A percentile compares a stretch with the other conserved stretches of the same genome.
These are phyloP conservation scores for Phytophthora hybrid DNA, from an alignment of 352 stramenopile genomes.

Conservation along the genomic window DNA sequence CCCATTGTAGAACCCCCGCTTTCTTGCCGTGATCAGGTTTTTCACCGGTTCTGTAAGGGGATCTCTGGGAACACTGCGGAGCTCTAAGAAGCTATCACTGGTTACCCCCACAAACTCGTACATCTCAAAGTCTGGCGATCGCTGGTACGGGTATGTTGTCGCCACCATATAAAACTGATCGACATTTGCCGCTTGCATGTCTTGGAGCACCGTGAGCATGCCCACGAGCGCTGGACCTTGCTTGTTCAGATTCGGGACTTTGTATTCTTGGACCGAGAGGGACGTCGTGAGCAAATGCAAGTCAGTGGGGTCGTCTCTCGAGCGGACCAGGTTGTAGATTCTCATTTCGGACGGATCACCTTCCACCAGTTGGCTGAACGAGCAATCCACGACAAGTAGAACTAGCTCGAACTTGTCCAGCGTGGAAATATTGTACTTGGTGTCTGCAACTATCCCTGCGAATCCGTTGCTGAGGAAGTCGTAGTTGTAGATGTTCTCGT, in stretches of 20 bases:
- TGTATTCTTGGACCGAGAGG: constrained; percentile 38
- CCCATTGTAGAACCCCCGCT: constrained; percentile 40
- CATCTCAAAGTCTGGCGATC: constrained; percentile 33
- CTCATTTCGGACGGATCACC: neutral
- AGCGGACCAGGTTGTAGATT: constrained; percentile 37
- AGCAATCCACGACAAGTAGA: constrained; percentile 44
- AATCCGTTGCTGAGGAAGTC: constrained; percentile 38
- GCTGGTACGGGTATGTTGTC: constrained; percentile 36
- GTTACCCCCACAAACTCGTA: constrained; percentile 31
- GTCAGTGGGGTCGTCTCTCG: neutral
- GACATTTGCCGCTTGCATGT: constrained; percentile 20
- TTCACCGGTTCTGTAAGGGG: constrained; percentile 27
- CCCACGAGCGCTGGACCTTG: constrained; percentile 22
- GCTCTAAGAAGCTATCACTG: constrained; percentile 13
- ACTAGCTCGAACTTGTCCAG: constrained; percentile 41
- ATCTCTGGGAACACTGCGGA: constrained; percentile 19
- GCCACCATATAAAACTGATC: constrained; percentile 30
- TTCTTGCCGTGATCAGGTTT: constrained; percentile 25
- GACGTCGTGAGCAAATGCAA: constrained; percentile 24
- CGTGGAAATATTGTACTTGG: constrained; percentile 44
- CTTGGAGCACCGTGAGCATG: constrained; percentile 27
- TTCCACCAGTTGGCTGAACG: constrained; percentile 20
- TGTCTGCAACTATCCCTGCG: constrained; percentile 13
- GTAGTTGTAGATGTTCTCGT: constrained; percentile 36
- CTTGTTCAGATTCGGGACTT: constrained; percentile 19